Conservation (phyloP, 192 early-diverging fungal species). For the Phlyctochytrium arcticum region DNA sequence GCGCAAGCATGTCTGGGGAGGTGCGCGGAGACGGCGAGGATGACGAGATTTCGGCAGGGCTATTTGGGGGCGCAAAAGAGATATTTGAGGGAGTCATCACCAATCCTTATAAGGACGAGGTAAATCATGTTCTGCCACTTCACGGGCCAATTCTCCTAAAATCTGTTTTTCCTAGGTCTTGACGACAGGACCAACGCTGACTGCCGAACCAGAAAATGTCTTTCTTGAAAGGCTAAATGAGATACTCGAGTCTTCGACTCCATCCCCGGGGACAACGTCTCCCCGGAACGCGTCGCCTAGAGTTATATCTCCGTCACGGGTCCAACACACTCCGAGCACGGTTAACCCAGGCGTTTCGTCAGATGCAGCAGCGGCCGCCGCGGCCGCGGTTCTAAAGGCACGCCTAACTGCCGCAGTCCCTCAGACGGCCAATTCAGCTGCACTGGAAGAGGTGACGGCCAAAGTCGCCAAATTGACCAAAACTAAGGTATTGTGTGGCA, state of each 20-base stretch:
- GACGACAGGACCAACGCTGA: constrained; percentile 58
- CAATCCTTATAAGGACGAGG: constrained; percentile 19
- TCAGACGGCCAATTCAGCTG: constrained; percentile 1
- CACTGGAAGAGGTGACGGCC: constrained; percentile 34
- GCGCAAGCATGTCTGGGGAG: constrained; percentile 50
- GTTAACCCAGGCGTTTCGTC: too few species aligned
- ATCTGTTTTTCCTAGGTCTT: constrained; percentile 42
- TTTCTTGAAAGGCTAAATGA: constrained; percentile 80
- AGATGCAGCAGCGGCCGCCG: constrained; percentile 13
- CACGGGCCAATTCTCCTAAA: not conserved
- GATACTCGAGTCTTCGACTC: constrained; percentile 46
- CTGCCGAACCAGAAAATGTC: constrained; percentile 81
- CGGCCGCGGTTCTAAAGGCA: constrained; percentile 18
- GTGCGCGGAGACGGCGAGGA: constrained; percentile 43
- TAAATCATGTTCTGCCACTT: not conserved
- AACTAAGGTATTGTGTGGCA: constrained; percentile 20
- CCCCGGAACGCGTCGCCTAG: constrained; percentile 20
- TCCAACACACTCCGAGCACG: too few species aligned
- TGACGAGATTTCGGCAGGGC: not conserved
- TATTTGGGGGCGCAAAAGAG: constrained; percentile 10
- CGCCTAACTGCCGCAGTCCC: not conserved
- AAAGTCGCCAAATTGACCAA: constrained; percentile 31
- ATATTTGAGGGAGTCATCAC: constrained; percentile 33
- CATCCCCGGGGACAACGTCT: not conserved
- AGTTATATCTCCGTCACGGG: too few species aligned